These are phyloP conservation scores for Malassezia pachydermatis DNA, from an alignment of 1,284 basidiomycete genomes.

Conservation along the genomic window DNA sequence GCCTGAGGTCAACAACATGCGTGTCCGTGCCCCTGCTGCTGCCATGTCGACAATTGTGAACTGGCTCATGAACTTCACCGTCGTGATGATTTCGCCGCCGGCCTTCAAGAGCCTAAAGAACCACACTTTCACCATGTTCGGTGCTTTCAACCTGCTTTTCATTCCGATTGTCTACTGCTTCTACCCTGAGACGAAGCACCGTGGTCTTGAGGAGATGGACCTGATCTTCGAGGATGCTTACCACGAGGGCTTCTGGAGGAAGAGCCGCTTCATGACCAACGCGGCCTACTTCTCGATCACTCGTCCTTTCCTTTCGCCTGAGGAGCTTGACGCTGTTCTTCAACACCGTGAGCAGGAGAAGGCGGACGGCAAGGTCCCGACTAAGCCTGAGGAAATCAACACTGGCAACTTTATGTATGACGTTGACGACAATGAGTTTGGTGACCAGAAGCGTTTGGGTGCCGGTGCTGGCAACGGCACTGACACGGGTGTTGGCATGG, in stretches of 20 bases:
- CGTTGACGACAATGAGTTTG: no score
- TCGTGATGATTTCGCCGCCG: conserved; percentile 60
- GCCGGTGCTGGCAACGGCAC: no score
- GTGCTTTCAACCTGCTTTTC: conserved; percentile 41
- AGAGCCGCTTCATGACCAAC: conserved; percentile 24
- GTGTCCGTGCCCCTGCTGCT: conserved; percentile 48
- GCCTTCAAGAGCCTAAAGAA: conserved; percentile 59
- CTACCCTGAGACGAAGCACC: conserved; percentile 46
- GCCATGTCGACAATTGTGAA: conserved; percentile 46
- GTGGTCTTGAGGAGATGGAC: conserved; percentile 45
- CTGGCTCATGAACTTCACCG: conserved; percentile 46
- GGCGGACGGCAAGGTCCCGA: not conserved
- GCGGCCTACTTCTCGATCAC: conserved; percentile 28
- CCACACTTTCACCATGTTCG: conserved; percentile 49
- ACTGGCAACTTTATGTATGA: no score
- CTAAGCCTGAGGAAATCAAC: not conserved
- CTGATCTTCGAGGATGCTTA: conserved; percentile 28
- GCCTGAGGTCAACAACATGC: conserved; percentile 46
- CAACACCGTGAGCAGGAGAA: conserved; percentile 11
- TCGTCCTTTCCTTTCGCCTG: conserved; percentile 22
- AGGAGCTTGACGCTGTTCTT: conserved; percentile 29
- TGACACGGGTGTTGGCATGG: no score
- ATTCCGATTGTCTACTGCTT: conserved; percentile 42
- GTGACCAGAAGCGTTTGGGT: no score
- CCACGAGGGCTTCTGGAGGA: conserved; percentile 24